A percentile compares a stretch with the other conserved stretches of the same genome.
phyloP scores from a whole-genome alignment of 1,284 basidiomycete species.

The Ganoderma sinense region DNA sequence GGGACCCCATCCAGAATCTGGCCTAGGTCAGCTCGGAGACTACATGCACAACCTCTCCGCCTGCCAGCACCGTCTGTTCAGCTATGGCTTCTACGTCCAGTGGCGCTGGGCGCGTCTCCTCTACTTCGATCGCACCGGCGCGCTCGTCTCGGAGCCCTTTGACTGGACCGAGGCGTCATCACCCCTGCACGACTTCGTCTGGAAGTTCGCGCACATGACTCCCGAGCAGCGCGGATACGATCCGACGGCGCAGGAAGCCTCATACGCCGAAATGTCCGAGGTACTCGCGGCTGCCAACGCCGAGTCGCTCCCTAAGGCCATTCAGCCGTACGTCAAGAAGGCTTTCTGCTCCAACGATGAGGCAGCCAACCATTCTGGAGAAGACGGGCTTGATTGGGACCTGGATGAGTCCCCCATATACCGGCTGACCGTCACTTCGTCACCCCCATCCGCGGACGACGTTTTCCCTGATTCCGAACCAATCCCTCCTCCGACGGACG shows the following conservation, averaged over 20 bases:
- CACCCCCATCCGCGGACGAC: not conserved
- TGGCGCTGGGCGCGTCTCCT: constrained; percentile 11
- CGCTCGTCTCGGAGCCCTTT: constrained; percentile 16
- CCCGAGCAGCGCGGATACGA: constrained; percentile 25
- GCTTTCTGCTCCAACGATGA: not conserved
- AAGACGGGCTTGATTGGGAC: not conserved
- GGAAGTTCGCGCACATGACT: constrained; percentile 17
- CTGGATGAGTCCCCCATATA: not conserved
- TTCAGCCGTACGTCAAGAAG: not conserved
- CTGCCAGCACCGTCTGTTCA: constrained; percentile 8
- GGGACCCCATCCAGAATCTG: not conserved
- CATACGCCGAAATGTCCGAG: not conserved
- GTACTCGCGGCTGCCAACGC: not conserved
- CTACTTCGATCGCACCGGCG: constrained; percentile 19
- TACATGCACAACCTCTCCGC: constrained; percentile 3
- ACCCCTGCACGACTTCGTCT: constrained; percentile 18
- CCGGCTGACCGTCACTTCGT: not conserved
- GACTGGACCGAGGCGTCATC: constrained; percentile 5
- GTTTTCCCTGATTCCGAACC: not conserved
- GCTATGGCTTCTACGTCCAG: constrained; percentile 5
- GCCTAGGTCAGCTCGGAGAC: constrained; percentile 2
- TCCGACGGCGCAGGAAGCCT: constrained; percentile 11
- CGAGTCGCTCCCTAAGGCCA: not conserved
- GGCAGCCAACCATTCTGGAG: not conserved
- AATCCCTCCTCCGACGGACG: not conserved